These are phyloP conservation scores for Rhizopus microsporus DNA, from an alignment of 371 early-diverging fungal genomes.

Conservation along the genomic window DNA sequence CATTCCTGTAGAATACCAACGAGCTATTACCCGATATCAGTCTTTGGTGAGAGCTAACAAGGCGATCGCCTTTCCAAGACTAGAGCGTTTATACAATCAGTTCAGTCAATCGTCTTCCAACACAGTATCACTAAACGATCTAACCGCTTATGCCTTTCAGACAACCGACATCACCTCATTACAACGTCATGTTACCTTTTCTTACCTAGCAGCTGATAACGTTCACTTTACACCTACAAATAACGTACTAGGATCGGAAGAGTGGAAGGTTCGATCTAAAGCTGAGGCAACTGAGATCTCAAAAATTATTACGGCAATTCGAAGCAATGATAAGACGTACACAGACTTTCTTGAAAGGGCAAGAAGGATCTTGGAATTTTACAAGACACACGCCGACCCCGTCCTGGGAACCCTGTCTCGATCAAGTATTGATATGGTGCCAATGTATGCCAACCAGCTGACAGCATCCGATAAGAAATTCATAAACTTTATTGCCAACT, in stretches of 20 bases:
- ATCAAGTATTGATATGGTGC: slow-evolving; percentile 11
- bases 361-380: slow-evolving; percentile 42
- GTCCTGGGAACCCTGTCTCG: slow-evolving; percentile 22
- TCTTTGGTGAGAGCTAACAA: slow-evolving; percentile 22
- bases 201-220: slow-evolving; percentile 54
- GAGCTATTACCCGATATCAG: slow-evolving; percentile 33
- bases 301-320: slow-evolving; percentile 56
- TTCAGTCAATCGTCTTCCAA: slow-evolving; percentile 4
- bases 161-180: slow-evolving; percentile 20
- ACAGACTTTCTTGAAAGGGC: slow-evolving; percentile 51
- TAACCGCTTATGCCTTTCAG: slow-evolving; percentile 43
- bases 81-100: slow-evolving; percentile 28
- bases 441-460: slow-evolving; percentile 30
- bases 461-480: slow-evolving; percentile 55
- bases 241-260: slow-evolving; percentile 46
- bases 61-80: slow-evolving; percentile 28
- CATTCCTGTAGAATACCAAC: slow-evolving; percentile 26
- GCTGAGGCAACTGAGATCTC: slow-evolving; percentile 44
- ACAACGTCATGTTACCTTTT: slow-evolving; percentile 62
- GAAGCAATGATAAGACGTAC: slow-evolving; percentile 40
- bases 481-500: slow-evolving; percentile 62
- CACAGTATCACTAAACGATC: slow-evolving; percentile 28
- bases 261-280: slow-evolving; percentile 55
- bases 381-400: slow-evolving; percentile 40
- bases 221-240: slow-evolving; percentile 49